These are phyloP conservation scores for Pleodorina starrii DNA, from an alignment of 139 green algal genomes.

Conservation along the genomic window DNA sequence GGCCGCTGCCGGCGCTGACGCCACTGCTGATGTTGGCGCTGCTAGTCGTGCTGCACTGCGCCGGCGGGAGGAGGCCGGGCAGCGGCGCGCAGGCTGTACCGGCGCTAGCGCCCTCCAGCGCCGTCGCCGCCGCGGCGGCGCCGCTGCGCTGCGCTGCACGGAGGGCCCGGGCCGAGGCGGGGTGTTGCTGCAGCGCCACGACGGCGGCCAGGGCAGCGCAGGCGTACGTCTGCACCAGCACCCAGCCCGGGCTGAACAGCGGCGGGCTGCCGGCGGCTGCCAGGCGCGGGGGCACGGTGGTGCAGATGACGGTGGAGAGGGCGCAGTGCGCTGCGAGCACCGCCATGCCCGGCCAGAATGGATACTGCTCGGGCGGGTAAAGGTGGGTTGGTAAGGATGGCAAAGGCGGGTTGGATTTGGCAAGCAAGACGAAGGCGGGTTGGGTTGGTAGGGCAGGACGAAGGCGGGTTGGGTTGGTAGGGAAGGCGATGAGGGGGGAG, in stretches of 20 bases:
- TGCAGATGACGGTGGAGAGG: slow-evolving; percentile 24
- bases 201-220: neutral
- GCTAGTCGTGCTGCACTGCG: too few relatives aligned
- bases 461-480: too few relatives aligned
- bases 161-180: neutral
- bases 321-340: slow-evolving; percentile 25
- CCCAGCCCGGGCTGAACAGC: neutral
- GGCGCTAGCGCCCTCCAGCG: neutral
- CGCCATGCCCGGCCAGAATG: slow-evolving; percentile 9
- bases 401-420: too few relatives aligned
- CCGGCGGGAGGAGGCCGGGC: too few relatives aligned
- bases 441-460: too few relatives aligned
- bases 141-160: neutral
- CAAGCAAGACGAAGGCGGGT: too few relatives aligned
- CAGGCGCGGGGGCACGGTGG: neutral
- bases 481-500: too few relatives aligned
- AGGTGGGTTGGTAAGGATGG: too few relatives aligned
- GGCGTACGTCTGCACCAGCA: neutral
- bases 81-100: too few relatives aligned
- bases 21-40: too few relatives aligned
- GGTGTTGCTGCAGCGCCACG: slow-evolving; percentile 38
- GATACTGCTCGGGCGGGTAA: neutral
- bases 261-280: neutral
- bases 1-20: too few relatives aligned
- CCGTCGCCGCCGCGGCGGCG: neutral